A percentile compares a stretch with the other conserved stretches of the same genome.
Conservation (phyloP, 1,284 basidiomycete species). For the Coniophora puteana region DNA sequence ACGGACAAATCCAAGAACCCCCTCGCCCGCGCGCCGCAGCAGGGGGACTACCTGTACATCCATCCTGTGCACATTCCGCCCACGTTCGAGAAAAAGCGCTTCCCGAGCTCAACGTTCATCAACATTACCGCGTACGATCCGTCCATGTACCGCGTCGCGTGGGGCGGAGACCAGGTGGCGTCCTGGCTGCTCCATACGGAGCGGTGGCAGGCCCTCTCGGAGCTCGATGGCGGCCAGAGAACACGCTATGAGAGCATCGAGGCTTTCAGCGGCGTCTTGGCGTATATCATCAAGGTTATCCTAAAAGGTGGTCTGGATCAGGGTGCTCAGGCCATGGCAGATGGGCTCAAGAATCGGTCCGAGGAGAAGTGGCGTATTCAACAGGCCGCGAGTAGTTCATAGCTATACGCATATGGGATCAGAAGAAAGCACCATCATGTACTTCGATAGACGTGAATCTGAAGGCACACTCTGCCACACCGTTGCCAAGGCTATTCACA, state of each 20-base stretch:
- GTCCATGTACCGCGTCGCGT: conserved; percentile 51
- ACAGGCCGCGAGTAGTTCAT: too few relatives aligned
- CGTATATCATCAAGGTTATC: conserved; percentile 51
- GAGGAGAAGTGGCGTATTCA: conserved; percentile 30
- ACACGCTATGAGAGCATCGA: conserved; percentile 66
- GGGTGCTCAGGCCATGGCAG: conserved; percentile 53
- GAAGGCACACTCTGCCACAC: too few relatives aligned
- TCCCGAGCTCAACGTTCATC: conserved; percentile 34
- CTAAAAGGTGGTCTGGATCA: conserved; percentile 37
- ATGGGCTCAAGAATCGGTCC: conserved; percentile 50
- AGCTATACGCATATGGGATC: too few relatives aligned
- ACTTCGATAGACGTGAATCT: too few relatives aligned
- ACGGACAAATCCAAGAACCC: conserved; percentile 39
- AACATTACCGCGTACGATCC: conserved; percentile 46
- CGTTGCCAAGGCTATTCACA: too few relatives aligned
- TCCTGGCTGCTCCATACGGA: conserved; percentile 47
- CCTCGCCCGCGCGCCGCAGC: conserved; percentile 34
- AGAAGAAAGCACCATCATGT: too few relatives aligned
- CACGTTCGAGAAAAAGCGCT: conserved; percentile 35
- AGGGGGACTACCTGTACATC: conserved; percentile 48
- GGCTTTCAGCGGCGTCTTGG: conserved; percentile 53
- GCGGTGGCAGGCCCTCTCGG: conserved; percentile 62
- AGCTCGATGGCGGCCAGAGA: conserved; percentile 33
- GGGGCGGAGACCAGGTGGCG: conserved; percentile 43
- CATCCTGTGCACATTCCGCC: conserved; percentile 57